Percentiles rank a stretch among this genome's conserved stretches.
phyloP scores from a whole-genome alignment of 2,329 filamentous ascomycete genomes.

The Juglanconis oblonga region DNA sequence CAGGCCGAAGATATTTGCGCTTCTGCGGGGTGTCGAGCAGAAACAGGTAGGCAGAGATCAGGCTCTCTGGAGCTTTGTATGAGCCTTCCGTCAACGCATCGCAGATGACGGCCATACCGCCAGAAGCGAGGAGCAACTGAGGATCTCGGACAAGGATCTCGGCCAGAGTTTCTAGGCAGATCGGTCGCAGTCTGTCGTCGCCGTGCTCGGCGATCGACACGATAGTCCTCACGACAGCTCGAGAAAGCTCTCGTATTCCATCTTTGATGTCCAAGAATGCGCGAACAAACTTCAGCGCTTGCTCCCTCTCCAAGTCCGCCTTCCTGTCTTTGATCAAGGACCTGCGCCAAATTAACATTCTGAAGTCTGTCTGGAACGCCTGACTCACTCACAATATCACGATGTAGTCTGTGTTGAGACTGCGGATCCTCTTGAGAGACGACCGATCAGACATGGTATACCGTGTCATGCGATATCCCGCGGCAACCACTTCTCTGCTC shows the following conservation, averaged over 20 bases:
- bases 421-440: constrained; percentile 84
- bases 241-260: constrained; percentile 82
- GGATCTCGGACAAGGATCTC: constrained; percentile 90
- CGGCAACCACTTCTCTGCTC: constrained; percentile 90
- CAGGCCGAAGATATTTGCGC: constrained; percentile 78
- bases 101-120: constrained; percentile 82
- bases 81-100: constrained; percentile 87
- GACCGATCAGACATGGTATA: constrained; percentile 91
- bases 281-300: constrained; percentile 92
- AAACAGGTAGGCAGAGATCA: constrained; percentile 84
- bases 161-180: constrained; percentile 88
- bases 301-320: constrained; percentile 93
- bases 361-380: too few relatives aligned
- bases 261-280: constrained; percentile 95
- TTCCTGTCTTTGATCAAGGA: constrained; percentile 95
- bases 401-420: constrained; percentile 85
- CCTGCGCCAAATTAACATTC: constrained; percentile 29
- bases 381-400: constrained; percentile 63
- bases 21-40: constrained; percentile 80
- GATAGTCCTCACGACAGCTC: constrained; percentile 82
- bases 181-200: constrained; percentile 81
- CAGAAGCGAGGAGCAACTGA: constrained; percentile 73
- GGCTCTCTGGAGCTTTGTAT: constrained; percentile 87
- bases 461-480: constrained; percentile 87
- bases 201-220: constrained; percentile 85